These are phyloP conservation scores for Talaromyces sp. DNA, from an alignment of 2,329 filamentous ascomycete species.

Conservation along the genomic window DNA sequence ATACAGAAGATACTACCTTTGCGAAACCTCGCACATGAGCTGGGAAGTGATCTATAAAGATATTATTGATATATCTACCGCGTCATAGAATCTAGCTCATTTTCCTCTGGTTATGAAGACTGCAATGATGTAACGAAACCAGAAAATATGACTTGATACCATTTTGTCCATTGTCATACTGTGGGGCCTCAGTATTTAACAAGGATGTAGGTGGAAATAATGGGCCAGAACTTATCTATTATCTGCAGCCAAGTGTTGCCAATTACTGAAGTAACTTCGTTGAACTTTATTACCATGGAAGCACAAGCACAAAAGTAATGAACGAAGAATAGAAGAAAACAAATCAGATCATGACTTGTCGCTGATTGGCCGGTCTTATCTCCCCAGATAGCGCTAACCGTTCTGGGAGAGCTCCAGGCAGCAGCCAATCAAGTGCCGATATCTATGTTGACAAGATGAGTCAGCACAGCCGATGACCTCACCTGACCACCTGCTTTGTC, in stretches of 20 bases:
- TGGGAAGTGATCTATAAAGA: not conserved
- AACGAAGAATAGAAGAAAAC: not conserved
- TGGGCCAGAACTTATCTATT: too few relatives aligned
- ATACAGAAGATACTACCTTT: not conserved
- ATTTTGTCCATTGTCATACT: not conserved
- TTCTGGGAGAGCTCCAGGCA: not conserved
- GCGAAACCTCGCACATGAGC: not conserved
- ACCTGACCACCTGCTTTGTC: not conserved
- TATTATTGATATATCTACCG: not conserved
- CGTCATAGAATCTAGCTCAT: not conserved
- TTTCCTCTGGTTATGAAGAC: not conserved
- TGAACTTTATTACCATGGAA: not conserved
- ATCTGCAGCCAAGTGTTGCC: not conserved
- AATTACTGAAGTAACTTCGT: not conserved
- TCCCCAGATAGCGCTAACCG: not conserved
- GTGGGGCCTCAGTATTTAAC: too few relatives aligned
- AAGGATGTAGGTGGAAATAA: too few relatives aligned
- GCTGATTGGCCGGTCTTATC: not conserved
- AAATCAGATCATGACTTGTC: not conserved
- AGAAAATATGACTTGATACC: not conserved
- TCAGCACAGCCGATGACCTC: not conserved
- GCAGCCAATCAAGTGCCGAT: not conserved
- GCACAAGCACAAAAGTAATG: too few relatives aligned
- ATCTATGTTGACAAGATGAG: not conserved
- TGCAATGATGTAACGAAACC: not conserved